Evolutionary conservation across 2,329 filamentous ascomycete species (phyloP).

Genomic region (Emericellopsis cladophorae): DNA sequence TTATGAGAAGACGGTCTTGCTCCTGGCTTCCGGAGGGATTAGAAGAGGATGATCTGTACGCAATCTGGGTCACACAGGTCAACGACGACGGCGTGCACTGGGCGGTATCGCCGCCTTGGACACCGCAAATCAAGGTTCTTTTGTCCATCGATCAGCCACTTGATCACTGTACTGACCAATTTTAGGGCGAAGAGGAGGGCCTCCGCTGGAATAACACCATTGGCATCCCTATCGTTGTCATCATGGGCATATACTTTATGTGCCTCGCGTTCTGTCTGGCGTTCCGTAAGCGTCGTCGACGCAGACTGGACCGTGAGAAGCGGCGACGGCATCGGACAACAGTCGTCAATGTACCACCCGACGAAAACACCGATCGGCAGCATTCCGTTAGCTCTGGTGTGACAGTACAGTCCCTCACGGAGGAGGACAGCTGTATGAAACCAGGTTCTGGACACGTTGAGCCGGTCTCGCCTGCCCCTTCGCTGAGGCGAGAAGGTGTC

Average conservation of each 20-base stretch:
- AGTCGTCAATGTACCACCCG: background rate
- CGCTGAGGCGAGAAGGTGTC: background rate
- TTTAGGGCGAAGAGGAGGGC: constrained; percentile 7
- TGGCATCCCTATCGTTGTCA: constrained; percentile 14
- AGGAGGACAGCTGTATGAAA: constrained; percentile 6
- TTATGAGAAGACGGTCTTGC: constrained; percentile 10
- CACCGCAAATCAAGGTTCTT: constrained; percentile 10
- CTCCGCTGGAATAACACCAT: constrained; percentile 15
- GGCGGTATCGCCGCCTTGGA: constrained; percentile 18
- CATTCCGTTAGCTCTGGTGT: constrained; percentile 9
- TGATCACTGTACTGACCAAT: constrained; percentile 5
- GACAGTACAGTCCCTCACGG: constrained; percentile 8
- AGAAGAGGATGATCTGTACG: constrained; percentile 12
- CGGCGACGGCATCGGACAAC: constrained; percentile 1
- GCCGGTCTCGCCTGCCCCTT: no score
- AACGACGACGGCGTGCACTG: constrained; percentile 11
- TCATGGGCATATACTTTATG: constrained; percentile 14
- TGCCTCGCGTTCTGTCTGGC: constrained; percentile 14
- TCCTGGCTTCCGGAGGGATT: constrained; percentile 15
- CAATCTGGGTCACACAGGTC: constrained; percentile 14
- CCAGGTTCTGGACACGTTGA: no score
- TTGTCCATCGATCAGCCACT: background rate
- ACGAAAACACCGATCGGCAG: constrained; percentile 5
- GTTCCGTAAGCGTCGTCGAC: constrained; percentile 12
- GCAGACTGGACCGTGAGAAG: constrained; percentile 6